Conservation (phyloP, 208 protist species). For the Hexamita inflata region DNA sequence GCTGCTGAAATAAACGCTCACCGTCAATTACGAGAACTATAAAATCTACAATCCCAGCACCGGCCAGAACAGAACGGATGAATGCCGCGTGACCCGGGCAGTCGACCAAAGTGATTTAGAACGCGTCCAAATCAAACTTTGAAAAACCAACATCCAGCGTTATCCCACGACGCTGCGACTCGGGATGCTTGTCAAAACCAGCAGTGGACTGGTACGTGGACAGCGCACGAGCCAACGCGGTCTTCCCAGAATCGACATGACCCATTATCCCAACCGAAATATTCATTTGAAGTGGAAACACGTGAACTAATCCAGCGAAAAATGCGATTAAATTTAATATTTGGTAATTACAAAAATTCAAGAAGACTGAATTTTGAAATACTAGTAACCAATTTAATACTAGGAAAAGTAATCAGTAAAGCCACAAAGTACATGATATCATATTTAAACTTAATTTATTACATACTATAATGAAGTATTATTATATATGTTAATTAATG, state of each 20-base stretch:
- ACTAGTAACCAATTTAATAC: too few species aligned
- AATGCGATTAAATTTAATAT: too few species aligned
- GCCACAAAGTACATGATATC: too few species aligned
- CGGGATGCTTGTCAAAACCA: conserved; percentile 33
- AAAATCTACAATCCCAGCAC: neutral
- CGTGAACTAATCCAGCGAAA: too few species aligned
- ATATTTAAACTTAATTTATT: too few species aligned
- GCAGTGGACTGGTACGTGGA: conserved; percentile 22
- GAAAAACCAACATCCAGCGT: conserved; percentile 37
- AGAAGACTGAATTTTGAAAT: too few species aligned
- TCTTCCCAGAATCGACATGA: conserved; percentile 34
- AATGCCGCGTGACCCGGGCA: conserved; percentile 32
- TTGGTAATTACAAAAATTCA: too few species aligned
- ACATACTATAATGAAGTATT: too few species aligned
- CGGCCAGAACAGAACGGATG: conserved; percentile 29
- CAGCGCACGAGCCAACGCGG: neutral
- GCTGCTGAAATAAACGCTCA: conserved; percentile 16
- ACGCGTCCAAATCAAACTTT: neutral
- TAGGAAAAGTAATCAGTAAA: too few species aligned
- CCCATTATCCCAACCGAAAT: conserved; percentile 20
- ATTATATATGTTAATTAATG: too few species aligned
- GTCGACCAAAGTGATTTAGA: conserved; percentile 31
- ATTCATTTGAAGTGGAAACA: conserved; percentile 4
- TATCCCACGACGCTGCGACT: conserved; percentile 30
- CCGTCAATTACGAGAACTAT: conserved; percentile 21